Conservation (phyloP, 2,329 filamentous ascomycete species). For the Diplodia mutila region DNA sequence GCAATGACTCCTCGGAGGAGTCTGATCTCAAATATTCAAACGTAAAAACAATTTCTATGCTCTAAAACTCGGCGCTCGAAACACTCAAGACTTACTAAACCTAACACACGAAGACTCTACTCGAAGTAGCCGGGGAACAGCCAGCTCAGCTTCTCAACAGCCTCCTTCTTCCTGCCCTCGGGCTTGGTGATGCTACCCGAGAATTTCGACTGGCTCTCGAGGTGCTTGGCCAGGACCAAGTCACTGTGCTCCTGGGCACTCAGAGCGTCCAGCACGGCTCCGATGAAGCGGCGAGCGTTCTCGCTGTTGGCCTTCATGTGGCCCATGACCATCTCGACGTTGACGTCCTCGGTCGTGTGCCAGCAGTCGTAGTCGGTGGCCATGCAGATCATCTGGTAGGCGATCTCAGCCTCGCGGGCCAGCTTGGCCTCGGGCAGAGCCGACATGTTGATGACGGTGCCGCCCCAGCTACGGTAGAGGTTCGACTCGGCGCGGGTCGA, state of each 20-base stretch:
- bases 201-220: conserved; percentile 74
- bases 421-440: conserved; percentile 94
- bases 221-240: conserved; percentile 78
- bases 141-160: conserved; percentile 79
- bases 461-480: conserved; percentile 93
- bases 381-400: conserved; percentile 99
- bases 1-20: background rate
- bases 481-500: conserved; percentile 93
- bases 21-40: background rate
- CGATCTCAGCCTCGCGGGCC: conserved; percentile 92
- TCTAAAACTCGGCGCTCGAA: background rate
- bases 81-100: background rate
- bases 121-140: conserved; percentile 80
- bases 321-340: conserved; percentile 94
- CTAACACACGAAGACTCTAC: background rate
- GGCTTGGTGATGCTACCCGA: conserved; percentile 83
- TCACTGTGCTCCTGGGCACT: conserved; percentile 75
- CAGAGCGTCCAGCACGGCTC: conserved; percentile 84
- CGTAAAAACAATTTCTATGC: background rate
- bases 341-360: conserved; percentile 78
- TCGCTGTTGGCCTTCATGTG: conserved; percentile 92
- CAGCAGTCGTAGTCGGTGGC: conserved; percentile 99
- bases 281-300: conserved; percentile 85
- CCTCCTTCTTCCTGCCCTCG: conserved; percentile 72
- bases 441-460: conserved; percentile 98